These are phyloP conservation scores for Tetrapisispora phaffii DNA, from an alignment of 805 yeast genomes.

Conservation along the genomic window DNA sequence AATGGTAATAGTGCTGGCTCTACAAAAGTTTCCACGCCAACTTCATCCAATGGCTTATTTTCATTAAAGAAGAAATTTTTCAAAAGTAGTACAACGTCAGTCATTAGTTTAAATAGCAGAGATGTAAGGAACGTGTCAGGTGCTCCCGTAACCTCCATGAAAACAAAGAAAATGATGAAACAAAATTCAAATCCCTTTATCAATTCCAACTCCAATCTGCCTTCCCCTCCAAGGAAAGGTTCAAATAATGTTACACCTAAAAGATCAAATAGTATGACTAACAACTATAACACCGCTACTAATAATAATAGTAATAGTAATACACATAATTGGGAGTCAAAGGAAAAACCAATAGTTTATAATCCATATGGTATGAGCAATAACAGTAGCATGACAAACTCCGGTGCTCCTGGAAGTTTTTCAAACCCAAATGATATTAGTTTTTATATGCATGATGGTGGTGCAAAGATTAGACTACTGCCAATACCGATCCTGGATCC, in stretches of 20 bases:
- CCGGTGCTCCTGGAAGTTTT: conserved; percentile 6
- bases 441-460: conserved; percentile 30
- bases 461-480: conserved; percentile 37
- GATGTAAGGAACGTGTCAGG: not conserved
- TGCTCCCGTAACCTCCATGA: not conserved
- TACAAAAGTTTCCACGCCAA: not conserved
- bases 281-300: not conserved
- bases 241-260: not conserved
- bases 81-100: not conserved
- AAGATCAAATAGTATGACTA: conserved; percentile 1
- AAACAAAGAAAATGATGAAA: not conserved
- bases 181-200: conserved; percentile 3
- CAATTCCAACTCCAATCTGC: not conserved
- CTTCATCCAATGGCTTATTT: conserved; percentile 1
- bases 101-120: not conserved
- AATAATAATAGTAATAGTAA: not conserved
- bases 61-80: conserved; percentile 2
- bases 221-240: not conserved
- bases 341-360: conserved; percentile 30
- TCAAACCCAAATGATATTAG: conserved; percentile 18
- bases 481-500: conserved; percentile 59
- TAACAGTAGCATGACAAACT: conserved; percentile 5
- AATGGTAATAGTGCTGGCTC: not conserved
- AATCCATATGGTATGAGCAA: conserved; percentile 49
- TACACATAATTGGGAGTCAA: not conserved